A percentile compares a stretch with the other conserved stretches of the same genome.
Conservation (phyloP, 192 early-diverging fungal species). For the Diversispora epigaea region DNA sequence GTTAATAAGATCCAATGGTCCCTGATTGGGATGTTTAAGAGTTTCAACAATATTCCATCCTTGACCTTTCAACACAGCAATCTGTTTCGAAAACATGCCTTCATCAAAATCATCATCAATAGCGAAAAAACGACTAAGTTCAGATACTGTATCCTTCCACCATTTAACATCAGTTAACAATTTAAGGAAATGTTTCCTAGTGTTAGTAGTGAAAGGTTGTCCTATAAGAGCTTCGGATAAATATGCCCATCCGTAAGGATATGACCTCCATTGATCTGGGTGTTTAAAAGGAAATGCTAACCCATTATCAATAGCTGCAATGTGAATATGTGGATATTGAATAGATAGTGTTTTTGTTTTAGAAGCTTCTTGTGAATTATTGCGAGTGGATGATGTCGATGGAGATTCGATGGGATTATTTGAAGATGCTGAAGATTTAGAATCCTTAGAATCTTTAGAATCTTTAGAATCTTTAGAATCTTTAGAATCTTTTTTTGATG, state of each 20-base stretch:
- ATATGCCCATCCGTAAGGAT: constrained; percentile 88
- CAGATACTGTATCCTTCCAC: constrained; percentile 77
- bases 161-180: constrained; percentile 68
- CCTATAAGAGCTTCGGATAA: constrained; percentile 63
- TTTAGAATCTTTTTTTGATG: neutral
- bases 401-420: neutral
- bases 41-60: constrained; percentile 80
- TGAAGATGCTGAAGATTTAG: neutral
- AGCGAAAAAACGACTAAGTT: constrained; percentile 63
- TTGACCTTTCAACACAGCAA: constrained; percentile 82
- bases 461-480: neutral
- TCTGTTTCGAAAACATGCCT: constrained; percentile 78
- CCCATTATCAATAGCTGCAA: constrained; percentile 92
- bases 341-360: neutral
- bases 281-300: constrained; percentile 93
- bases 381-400: neutral
- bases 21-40: constrained; percentile 54
- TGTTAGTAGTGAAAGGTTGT: constrained; percentile 69
- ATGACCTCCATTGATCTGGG: constrained; percentile 83
- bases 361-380: neutral
- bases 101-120: constrained; percentile 78
- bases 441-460: neutral
- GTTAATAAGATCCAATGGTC: constrained; percentile 54
- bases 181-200: constrained; percentile 64
- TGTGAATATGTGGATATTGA: constrained; percentile 56